Evolutionary conservation across 23 red algal genomes (phyloP).

Genomic region (Cyanidium caldarium): DNA sequence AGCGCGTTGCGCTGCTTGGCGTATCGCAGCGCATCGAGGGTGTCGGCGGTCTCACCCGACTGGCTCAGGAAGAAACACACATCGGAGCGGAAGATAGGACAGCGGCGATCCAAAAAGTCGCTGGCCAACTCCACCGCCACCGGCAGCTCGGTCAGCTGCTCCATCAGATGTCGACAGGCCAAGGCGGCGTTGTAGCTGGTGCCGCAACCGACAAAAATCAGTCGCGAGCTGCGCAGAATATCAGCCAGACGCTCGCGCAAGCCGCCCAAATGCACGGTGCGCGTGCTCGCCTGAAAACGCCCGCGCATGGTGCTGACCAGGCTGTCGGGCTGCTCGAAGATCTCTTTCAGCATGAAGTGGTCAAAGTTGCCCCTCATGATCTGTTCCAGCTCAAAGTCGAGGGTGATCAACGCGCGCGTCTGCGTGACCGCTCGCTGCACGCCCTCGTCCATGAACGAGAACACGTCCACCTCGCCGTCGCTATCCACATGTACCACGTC

Average conservation of each 20-base stretch:
- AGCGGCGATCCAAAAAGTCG: conserved; percentile 74
- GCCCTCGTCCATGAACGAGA: conserved; percentile 36
- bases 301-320: conserved; percentile 75
- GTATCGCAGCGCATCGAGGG: conserved; percentile 73
- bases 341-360: conserved; percentile 98
- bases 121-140: conserved; percentile 87
- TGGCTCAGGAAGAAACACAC: conserved; percentile 86
- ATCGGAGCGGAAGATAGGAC: conserved; percentile 79
- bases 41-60: conserved; percentile 90
- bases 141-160: conserved; percentile 85
- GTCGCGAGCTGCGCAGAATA: conserved; percentile 51
- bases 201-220: conserved; percentile 95
- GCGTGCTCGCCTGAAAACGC: conserved; percentile 7
- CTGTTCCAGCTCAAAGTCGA: conserved; percentile 82
- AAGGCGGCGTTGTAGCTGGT: conserved; percentile 86
- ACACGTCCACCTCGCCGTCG: conserved; percentile 56
- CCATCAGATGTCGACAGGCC: conserved; percentile 69
- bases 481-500: conserved; percentile 56
- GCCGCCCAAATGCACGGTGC: conserved; percentile 62
- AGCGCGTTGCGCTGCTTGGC: conserved; percentile 55
- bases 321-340: conserved; percentile 91
- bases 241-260: conserved; percentile 48
- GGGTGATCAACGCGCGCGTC: conserved; percentile 53
- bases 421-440: conserved; percentile 24
- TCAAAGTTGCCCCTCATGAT: conserved; percentile 87